phyloP scores from a whole-genome alignment of 371 early-diverging fungal species.

The Chytridium lagenaria region DNA sequence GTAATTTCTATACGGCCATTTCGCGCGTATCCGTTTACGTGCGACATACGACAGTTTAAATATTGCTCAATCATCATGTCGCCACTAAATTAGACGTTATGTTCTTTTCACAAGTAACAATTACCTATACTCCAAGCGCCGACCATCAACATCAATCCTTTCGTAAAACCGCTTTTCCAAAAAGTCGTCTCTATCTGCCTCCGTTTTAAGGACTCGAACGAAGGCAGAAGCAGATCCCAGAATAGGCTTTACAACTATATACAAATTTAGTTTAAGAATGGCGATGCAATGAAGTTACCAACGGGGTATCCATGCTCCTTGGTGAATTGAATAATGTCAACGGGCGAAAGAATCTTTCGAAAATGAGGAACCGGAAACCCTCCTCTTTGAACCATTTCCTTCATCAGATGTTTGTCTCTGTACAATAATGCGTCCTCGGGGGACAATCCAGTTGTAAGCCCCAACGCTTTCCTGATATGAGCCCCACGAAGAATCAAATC shows the following conservation, averaged over 20 bases:
- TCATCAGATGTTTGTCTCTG: conserved; percentile 54
- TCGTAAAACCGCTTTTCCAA: conserved; percentile 40
- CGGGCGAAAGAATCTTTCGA: conserved; percentile 37
- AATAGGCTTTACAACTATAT: conserved; percentile 46
- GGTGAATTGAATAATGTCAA: conserved; percentile 40
- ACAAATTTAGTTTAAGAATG: background rate
- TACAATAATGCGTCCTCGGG: conserved; percentile 33
- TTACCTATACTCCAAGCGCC: conserved; percentile 40
- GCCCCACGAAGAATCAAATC: conserved; percentile 51
- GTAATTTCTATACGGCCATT: conserved; percentile 36
- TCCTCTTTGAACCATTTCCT: conserved; percentile 15
- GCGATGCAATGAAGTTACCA: background rate
- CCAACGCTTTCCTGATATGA: conserved; percentile 39
- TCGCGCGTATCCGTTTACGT: conserved; percentile 51
- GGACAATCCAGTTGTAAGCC: conserved; percentile 16
- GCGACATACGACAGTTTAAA: conserved; percentile 44
- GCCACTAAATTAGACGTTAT: conserved; percentile 28
- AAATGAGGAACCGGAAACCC: conserved; percentile 49
- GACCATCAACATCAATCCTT: conserved; percentile 38
- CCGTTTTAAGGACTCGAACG: conserved; percentile 36
- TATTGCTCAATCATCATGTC: conserved; percentile 52
- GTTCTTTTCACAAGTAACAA: background rate
- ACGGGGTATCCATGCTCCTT: conserved; percentile 43
- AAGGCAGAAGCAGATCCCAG: conserved; percentile 47
- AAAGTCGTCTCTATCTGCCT: conserved; percentile 35